Evolutionary conservation across 306 rosid genomes (phyloP), one percentile per base, ranked within the genome.

Genomic region (Arachis hypogaea): DNA sequence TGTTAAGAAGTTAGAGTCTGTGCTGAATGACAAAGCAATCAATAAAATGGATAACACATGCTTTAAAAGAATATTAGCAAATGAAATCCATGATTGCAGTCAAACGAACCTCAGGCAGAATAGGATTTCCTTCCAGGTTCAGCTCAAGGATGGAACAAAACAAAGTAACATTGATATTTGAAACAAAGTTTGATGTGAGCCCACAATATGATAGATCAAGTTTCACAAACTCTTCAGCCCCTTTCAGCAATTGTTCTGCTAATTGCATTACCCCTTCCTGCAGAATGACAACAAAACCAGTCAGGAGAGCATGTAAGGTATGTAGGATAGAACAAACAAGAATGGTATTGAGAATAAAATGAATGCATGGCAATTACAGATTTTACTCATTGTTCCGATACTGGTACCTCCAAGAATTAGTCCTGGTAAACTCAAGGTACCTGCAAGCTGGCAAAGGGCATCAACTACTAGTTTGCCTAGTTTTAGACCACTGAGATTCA

Each of bases 141-240:
- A 94, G 88, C 87, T 89, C 97, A 67, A 78, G 74, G 74, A 92
- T 72, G 83, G 84, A 85, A 82, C 76, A 70, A 71, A 87, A 68
- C 28, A 72, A 77, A 63, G 80, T 66, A 62, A 76, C 67, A 51
- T 68, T 75, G 66, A 63, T 73, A 78, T 80, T 85, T 40, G 67
- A 66, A 84, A 79, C 66, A 77, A 69, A 89, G 36, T 84, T 64
- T 44, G 83, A 78, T 61, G 88, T 85, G 66, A 94, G 82, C 71
- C 88, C 88, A 69, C 96, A 94, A 75, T 84, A 82, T 30, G 97
- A 88, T 6, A 91, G 77, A 74, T 94, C 96, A 82, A 91, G 89
- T 82, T 92, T 88, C 77, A 84, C 82, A 66, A 86, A 72, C 76
- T 94, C 96, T 65, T 83, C 83, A 38, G 72, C 75, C 68, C 84